These are phyloP conservation scores for Setaria viridis DNA, from an alignment of 202 grass and related monocot species.

Conservation along the genomic window DNA sequence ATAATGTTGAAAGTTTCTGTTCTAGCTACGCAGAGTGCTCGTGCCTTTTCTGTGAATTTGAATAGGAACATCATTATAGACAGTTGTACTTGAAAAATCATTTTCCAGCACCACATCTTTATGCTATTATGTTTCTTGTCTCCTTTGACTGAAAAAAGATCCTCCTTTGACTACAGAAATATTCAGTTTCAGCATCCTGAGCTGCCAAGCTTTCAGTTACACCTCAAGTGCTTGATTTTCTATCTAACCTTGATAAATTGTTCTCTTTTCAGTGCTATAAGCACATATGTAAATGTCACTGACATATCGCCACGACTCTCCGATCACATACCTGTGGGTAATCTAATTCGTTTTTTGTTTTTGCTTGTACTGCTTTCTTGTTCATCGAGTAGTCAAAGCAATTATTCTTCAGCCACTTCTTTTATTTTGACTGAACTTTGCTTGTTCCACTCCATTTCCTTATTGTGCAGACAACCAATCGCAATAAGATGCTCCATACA, in stretches of 20 bases:
- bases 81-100: neutral
- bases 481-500: slow-evolving; percentile 40
- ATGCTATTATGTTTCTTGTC: neutral
- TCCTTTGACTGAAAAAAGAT: slow-evolving; percentile 25
- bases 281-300: slow-evolving; percentile 41
- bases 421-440: slow-evolving; percentile 5
- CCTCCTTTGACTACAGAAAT: slow-evolving; percentile 13
- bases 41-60: neutral
- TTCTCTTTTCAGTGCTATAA: slow-evolving; percentile 56
- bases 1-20: neutral
- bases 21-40: neutral
- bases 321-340: slow-evolving; percentile 75
- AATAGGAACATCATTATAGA: slow-evolving; percentile 27
- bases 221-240: neutral
- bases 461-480: slow-evolving; percentile 42
- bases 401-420: neutral
- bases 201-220: slow-evolving; percentile 21
- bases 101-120: slow-evolving; percentile 6
- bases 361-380: neutral
- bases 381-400: slow-evolving; percentile 4
- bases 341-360: slow-evolving; percentile 42
- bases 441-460: neutral
- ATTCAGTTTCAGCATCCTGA: slow-evolving; percentile 33
- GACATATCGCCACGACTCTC: slow-evolving; percentile 64
- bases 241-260: slow-evolving; percentile 9